Conservation (phyloP, 2,329 filamentous ascomycete genomes). For the Pseudopyricularia cyperi region DNA sequence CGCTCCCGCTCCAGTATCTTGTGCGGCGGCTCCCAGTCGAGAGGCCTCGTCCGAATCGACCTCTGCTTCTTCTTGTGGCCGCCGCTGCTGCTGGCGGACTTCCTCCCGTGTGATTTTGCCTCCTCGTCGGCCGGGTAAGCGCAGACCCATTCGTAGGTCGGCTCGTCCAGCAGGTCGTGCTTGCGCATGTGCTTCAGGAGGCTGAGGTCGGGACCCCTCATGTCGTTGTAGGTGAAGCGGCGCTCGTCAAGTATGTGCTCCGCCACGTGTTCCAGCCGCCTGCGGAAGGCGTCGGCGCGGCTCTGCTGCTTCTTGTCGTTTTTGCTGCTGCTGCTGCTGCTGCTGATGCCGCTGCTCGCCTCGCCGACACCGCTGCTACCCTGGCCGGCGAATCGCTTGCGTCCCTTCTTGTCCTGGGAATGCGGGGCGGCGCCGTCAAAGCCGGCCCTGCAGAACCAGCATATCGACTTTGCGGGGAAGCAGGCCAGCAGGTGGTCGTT, state of each 20-base stretch:
- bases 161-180: conserved; percentile 14
- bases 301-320: background rate
- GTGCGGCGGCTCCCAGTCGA: background rate
- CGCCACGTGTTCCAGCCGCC: conserved; percentile 36
- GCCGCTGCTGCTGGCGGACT: too few relatives aligned
- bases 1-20: background rate
- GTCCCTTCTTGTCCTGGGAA: background rate
- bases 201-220: conserved; percentile 25
- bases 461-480: conserved; percentile 24
- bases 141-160: conserved; percentile 7
- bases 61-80: background rate
- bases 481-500: conserved; percentile 18
- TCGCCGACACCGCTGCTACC: conserved; percentile 1
- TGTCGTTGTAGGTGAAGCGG: conserved; percentile 8
- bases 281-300: conserved; percentile 15
- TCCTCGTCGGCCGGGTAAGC: background rate
- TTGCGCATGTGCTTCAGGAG: conserved; percentile 24
- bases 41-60: background rate
- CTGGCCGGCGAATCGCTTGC: background rate
- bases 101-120: background rate
- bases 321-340: background rate
- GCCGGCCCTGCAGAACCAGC: conserved; percentile 34
- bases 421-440: conserved; percentile 15
- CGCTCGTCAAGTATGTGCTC: conserved; percentile 23
- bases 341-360: background rate